Evolutionary conservation across 2,329 filamentous ascomycete genomes (phyloP).

Genomic region (Mycosphaerella sp.): DNA sequence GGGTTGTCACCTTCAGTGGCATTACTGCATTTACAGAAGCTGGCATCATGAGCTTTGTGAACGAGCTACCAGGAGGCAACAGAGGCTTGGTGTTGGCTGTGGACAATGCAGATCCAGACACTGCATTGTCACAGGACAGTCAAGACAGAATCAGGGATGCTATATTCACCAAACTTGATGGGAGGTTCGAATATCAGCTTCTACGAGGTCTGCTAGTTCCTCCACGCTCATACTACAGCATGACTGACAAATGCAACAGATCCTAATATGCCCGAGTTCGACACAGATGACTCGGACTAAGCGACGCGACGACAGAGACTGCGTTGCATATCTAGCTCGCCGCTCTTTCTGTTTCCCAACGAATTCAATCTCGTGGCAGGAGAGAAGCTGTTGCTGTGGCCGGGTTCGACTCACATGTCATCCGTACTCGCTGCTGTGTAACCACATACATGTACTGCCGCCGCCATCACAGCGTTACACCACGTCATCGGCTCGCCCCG

Average conservation of each 20-base stretch:
- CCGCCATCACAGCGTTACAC: slow-evolving; percentile 1
- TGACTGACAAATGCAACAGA: slow-evolving; percentile 30
- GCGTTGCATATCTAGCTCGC: too few species aligned
- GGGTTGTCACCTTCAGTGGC: slow-evolving; percentile 49
- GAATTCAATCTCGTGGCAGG: too few species aligned
- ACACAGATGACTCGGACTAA: slow-evolving; percentile 42
- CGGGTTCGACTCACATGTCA: not conserved
- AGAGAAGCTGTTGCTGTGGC: not conserved
- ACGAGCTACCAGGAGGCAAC: slow-evolving; percentile 38
- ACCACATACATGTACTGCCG: not conserved
- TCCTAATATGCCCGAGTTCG: slow-evolving; percentile 42
- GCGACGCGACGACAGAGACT: not conserved
- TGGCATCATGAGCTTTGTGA: slow-evolving; percentile 46
- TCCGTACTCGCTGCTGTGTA: not conserved
- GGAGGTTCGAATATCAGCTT: slow-evolving; percentile 41
- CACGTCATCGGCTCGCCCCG: slow-evolving; percentile 10
- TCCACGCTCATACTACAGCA: slow-evolving; percentile 2
- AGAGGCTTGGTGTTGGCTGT: slow-evolving; percentile 40
- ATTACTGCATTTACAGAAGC: slow-evolving; percentile 50
- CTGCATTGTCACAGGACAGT: slow-evolving; percentile 37
- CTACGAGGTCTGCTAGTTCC: slow-evolving; percentile 36
- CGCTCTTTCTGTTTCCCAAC: too few species aligned
- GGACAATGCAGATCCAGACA: slow-evolving; percentile 42
- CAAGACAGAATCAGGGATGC: slow-evolving; percentile 36
- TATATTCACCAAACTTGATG: slow-evolving; percentile 38